phyloP scores from a whole-genome alignment of 2,329 filamentous ascomycete genomes.

The Colletotrichum sp. region DNA sequence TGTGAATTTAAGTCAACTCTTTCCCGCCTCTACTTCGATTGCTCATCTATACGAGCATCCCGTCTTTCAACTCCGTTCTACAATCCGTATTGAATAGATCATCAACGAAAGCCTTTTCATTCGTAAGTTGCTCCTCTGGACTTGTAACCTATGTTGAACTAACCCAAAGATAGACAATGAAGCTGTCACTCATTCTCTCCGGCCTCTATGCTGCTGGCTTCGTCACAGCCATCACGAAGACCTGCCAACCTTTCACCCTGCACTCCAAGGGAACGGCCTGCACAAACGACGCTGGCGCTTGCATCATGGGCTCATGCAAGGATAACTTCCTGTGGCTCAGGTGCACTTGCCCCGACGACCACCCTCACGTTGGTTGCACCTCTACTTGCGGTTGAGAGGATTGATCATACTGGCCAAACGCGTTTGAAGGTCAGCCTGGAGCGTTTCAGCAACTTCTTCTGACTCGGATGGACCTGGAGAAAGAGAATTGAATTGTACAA shows the following conservation, averaged over 20 bases:
- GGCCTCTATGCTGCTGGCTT: background rate
- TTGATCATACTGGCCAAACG: background rate
- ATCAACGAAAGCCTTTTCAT: background rate
- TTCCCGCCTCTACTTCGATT: background rate
- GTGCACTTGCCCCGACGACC: background rate
- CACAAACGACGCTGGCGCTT: background rate
- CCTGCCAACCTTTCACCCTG: background rate
- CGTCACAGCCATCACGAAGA: background rate
- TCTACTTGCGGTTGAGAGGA: background rate
- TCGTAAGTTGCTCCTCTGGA: background rate
- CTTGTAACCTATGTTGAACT: background rate
- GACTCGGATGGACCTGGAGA: background rate
- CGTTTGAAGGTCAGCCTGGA: background rate
- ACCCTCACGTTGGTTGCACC: background rate
- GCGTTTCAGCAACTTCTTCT: background rate
- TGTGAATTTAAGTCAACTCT: background rate
- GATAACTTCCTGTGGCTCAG: background rate
- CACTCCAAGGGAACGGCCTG: background rate
- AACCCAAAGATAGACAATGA: background rate
- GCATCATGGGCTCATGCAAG: background rate
- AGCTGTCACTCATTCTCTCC: background rate
- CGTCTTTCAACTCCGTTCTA: background rate
- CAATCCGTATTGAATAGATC: background rate
- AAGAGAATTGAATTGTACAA: background rate
- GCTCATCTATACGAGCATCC: background rate